Percentiles rank a stretch among this genome's conserved stretches.
phyloP scores from a whole-genome alignment of 2,329 filamentous ascomycete genomes.

The Phaeophleospora eucalypticola region DNA sequence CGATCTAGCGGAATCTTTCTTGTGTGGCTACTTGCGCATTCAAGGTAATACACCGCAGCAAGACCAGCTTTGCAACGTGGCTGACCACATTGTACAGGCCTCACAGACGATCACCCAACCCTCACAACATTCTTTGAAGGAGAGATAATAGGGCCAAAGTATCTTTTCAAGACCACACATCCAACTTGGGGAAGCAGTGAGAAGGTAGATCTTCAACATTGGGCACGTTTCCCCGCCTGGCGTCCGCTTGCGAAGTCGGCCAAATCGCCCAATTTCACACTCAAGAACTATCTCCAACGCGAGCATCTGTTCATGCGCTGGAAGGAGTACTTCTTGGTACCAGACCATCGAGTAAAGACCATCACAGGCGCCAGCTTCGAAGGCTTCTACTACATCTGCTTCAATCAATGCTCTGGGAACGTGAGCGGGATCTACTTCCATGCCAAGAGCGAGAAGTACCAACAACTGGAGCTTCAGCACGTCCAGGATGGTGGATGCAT shows the following conservation, averaged over 20 bases:
- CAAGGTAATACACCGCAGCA: too few relatives aligned
- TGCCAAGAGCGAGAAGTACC: slow-evolving; percentile 96
- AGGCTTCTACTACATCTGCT: slow-evolving; percentile 98
- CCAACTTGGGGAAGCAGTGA: slow-evolving; percentile 87
- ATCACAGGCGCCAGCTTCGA: slow-evolving; percentile 96
- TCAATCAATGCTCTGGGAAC: slow-evolving; percentile 82
- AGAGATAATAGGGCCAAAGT: slow-evolving; percentile 92
- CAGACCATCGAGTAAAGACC: slow-evolving; percentile 84
- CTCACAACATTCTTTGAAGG: slow-evolving; percentile 97
- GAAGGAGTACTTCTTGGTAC: slow-evolving; percentile 98
- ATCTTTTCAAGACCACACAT: slow-evolving; percentile 88
- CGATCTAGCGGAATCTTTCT: slow-evolving; percentile 86
- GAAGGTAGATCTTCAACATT: slow-evolving; percentile 88
- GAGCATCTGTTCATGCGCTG: slow-evolving; percentile 98
- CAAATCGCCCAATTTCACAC: slow-evolving; percentile 55
- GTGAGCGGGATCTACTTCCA: slow-evolving; percentile 97
- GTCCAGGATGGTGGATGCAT: slow-evolving; percentile 80
- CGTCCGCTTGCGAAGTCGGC: slow-evolving; percentile 66
- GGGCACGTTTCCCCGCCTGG: slow-evolving; percentile 86
- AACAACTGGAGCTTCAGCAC: slow-evolving; percentile 87
- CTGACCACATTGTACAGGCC: too few relatives aligned
- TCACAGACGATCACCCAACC: slow-evolving; percentile 95
- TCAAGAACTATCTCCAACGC: slow-evolving; percentile 67
- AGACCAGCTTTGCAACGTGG: too few relatives aligned
- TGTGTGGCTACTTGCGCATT: slow-evolving; percentile 92